Percentiles rank a stretch among this genome's conserved stretches.
Conservation (phyloP, 352 stramenopile species). For the Chrysophaeum taylorii region DNA sequence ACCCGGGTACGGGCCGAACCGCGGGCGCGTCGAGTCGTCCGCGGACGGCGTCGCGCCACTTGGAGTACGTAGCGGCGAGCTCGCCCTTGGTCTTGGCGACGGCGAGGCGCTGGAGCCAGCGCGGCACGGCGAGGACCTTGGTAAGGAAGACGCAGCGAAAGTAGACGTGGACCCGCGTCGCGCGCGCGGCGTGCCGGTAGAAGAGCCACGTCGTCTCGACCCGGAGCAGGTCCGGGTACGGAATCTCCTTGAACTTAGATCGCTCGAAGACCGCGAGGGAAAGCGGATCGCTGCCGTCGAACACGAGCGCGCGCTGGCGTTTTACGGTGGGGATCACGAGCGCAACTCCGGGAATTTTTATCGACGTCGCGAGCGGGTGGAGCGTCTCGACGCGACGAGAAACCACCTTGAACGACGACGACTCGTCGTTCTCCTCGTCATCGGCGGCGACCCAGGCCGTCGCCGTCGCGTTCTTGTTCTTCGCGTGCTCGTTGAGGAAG, state of each 20-base stretch:
- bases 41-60: neutral
- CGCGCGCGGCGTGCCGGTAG: too few relatives aligned
- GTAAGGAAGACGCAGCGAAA: neutral
- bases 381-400: neutral
- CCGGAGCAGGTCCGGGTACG: neutral
- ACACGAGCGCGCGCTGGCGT: neutral
- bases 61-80: neutral
- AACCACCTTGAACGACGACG: too few relatives aligned
- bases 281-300: neutral
- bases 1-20: too few relatives aligned
- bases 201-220: constrained; percentile 10
- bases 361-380: neutral
- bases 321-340: neutral
- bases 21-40: neutral
- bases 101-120: constrained; percentile 4
- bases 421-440: too few relatives aligned
- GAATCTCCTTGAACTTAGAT: neutral
- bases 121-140: neutral
- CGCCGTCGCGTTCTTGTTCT: neutral
- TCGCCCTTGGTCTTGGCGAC: constrained; percentile 2
- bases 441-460: neutral
- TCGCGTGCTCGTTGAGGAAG: neutral
- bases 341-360: neutral
- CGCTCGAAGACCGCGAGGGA: neutral
- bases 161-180: neutral